phyloP scores from a whole-genome alignment of 164 flowering plant genomes.

The Aristolochia fimbriata region DNA sequence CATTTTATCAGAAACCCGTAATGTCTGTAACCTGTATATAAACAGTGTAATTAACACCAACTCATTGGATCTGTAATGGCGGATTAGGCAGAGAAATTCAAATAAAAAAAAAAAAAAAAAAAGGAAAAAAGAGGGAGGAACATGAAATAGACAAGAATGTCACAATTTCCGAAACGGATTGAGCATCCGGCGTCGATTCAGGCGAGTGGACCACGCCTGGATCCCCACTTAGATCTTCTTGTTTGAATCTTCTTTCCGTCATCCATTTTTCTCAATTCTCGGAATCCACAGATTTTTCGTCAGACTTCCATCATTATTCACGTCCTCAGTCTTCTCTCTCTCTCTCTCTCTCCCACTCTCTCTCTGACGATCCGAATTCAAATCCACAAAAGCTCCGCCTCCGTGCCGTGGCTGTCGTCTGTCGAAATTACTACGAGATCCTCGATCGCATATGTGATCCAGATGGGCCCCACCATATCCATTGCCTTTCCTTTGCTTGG shows the following conservation, averaged over 20 bases:
- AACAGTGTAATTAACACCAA: no score
- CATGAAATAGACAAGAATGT: not conserved
- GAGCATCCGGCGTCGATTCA: conserved; percentile 1
- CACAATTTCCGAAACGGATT: not conserved
- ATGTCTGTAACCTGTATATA: no score
- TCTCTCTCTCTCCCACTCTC: not conserved
- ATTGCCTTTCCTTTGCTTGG: no score
- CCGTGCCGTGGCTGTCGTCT: no score
- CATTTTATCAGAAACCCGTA: no score
- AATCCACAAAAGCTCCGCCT: not conserved
- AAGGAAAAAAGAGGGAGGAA: not conserved
- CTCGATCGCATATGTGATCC: no score
- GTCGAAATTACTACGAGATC: no score
- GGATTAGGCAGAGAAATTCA: no score
- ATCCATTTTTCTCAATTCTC: not conserved
- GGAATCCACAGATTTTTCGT: not conserved
- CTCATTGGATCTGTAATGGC: no score
- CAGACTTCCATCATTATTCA: not conserved
- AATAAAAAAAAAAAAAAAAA: no score
- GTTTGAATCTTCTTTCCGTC: not conserved
- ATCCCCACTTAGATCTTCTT: not conserved
- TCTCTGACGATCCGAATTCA: not conserved
- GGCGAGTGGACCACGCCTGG: not conserved
- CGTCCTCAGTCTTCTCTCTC: not conserved
- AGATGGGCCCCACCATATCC: no score